A percentile compares a stretch with the other conserved stretches of the same genome.
Conservation (phyloP, 345 rosid species). For the Eucalyptus tenuipes region DNA sequence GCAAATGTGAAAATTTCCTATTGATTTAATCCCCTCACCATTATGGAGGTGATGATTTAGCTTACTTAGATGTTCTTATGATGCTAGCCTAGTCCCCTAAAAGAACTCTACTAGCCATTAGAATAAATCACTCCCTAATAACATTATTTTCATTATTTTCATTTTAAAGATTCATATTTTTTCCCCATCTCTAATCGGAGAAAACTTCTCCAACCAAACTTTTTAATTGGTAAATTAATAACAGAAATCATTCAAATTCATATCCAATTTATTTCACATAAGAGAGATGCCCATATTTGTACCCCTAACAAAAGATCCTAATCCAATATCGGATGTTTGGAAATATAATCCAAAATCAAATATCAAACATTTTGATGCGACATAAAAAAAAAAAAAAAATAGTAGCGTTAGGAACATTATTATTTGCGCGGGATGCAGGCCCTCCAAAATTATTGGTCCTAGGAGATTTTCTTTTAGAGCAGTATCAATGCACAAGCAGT, state of each 20-base stretch:
- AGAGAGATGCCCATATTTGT: not conserved
- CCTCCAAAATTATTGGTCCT: not conserved
- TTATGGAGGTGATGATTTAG: not conserved
- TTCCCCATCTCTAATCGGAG: not conserved
- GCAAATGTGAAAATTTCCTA: not conserved
- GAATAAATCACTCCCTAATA: not conserved
- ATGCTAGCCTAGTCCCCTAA: not conserved
- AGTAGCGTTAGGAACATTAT: not conserved
- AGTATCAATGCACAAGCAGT: not conserved
- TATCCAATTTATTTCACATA: not conserved
- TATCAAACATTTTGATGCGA: not conserved
- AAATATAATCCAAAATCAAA: not conserved
- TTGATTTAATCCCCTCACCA: not conserved
- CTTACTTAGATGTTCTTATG: not conserved
- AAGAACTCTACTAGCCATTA: not conserved
- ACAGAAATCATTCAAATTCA: not conserved
- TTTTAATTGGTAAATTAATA: not conserved
- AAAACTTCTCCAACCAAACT: not conserved
- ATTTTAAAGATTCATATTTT: not conserved
- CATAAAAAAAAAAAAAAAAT: not conserved
- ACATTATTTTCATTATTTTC: not conserved
- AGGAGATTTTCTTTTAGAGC: not conserved
- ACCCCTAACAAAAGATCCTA: not conserved
- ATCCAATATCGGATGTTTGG: not conserved
- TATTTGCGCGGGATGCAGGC: not conserved